These are phyloP conservation scores for Rubia peregrina DNA, from an alignment of 305 asterid species.

Conservation along the genomic window DNA sequence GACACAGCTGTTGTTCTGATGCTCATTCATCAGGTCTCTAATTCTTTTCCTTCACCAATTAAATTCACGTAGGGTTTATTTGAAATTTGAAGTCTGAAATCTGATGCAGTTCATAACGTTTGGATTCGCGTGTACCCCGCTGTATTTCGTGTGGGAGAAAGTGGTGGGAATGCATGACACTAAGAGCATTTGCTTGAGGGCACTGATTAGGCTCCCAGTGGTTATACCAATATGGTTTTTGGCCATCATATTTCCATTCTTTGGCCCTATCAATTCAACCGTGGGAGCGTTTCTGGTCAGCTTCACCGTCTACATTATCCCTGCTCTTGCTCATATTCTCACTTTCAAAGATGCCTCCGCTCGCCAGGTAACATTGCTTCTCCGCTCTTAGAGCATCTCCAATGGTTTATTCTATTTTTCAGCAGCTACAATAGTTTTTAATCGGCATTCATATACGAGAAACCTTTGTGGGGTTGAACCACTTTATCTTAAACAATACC, in stretches of 20 bases:
- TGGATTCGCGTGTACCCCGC: conserved; percentile 53
- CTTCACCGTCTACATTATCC: conserved; percentile 53
- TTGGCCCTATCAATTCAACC: conserved; percentile 58
- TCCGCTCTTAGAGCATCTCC: neutral
- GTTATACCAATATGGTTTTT: conserved; percentile 51
- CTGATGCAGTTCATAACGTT: conserved; percentile 46
- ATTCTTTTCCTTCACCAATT: neutral
- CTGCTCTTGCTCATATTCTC: conserved; percentile 52
- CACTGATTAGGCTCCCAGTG: conserved; percentile 42
- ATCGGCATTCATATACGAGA: neutral
- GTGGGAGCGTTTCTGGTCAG: conserved; percentile 55
- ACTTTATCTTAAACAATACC: conserved; percentile 3
- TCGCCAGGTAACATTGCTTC: conserved; percentile 29
- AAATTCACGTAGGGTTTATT: too few relatives aligned
- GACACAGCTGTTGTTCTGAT: conserved; percentile 52
- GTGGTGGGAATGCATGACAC: conserved; percentile 44
- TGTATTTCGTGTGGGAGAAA: conserved; percentile 65
- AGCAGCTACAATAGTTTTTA: too few relatives aligned
- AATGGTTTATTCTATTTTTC: too few relatives aligned
- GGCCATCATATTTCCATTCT: conserved; percentile 49
- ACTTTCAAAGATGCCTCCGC: conserved; percentile 42
- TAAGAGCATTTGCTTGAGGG: conserved; percentile 41
- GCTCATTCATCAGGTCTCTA: conserved; percentile 56
- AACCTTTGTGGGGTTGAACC: conserved; percentile 9
- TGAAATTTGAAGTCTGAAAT: neutral